Base-by-base conservation (phyloP, 805 yeast species). In the Blastobotrys chiropterorum region DNA sequence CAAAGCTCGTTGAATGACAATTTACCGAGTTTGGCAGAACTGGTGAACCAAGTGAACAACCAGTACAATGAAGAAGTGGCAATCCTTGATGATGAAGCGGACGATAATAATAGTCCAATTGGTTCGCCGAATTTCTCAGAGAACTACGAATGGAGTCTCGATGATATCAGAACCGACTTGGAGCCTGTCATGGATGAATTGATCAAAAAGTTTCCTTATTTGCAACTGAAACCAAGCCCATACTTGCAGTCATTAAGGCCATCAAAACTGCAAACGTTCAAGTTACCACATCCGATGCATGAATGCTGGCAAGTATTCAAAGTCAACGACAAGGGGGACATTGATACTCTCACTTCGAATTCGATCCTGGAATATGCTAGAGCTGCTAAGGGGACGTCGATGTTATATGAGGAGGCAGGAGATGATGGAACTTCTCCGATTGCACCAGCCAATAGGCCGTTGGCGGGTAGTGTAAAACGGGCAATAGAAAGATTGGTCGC, bases 241-340 rank as follows among this genome's bases (percentile, higher is more conserved):
- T 20, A 38, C 13, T 16, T 34, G 16, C 51, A 47, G 31, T 45
- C 39, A 54, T 61, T 41, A 40, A n/a, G 66, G 49, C 45, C 61
- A 48, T 47, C 50, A 53, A 44, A 54, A 53, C 1, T 56, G 52
- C 51, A 52, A 40, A 40, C 49, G 43, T 31, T 55, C 50, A 31
- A 64, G 57, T 50, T 64, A n/a, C 61, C 63, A 2, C 59, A 55
- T 47, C 63, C 63, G 6, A 14, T 52, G 26, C 20, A 44, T 2
- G 63, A 59, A 38, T 49, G 60, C 15, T 67, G 71, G 71, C 69
- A 66, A 51, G 61, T 67, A 2, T 67, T 67, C 54, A 57, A 58
- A 40, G 56, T 67, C 14, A 66, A 61, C 22, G 58, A 43, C 2
- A 66, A 64, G 20, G 67, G 67, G 0, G 55, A 56, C 1, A 58